Percentiles rank a stretch among this genome's conserved stretches.
These are phyloP conservation scores for Teratosphaeriaceae sp. DNA, from an alignment of 2,329 filamentous ascomycete genomes.

Conservation along the genomic window DNA sequence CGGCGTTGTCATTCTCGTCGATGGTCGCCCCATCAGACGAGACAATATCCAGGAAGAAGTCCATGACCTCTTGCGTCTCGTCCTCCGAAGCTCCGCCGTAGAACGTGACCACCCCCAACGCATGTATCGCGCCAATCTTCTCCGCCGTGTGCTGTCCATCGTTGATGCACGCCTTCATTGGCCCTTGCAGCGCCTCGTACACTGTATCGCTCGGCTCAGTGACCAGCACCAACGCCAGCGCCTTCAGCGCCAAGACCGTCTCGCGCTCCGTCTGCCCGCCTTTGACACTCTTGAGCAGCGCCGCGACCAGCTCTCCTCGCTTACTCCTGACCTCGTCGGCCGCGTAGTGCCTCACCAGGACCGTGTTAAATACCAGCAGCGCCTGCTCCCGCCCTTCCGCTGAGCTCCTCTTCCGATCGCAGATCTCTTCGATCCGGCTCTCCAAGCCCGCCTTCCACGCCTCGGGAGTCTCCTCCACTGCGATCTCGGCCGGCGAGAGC, in stretches of 20 bases:
- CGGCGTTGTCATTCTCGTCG: slow-evolving; percentile 62
- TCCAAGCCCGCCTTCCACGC: slow-evolving; percentile 57
- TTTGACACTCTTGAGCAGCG: slow-evolving; percentile 65
- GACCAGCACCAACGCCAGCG: slow-evolving; percentile 63
- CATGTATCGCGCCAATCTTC: slow-evolving; percentile 67
- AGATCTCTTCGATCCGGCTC: slow-evolving; percentile 63
- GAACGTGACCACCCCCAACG: slow-evolving; percentile 64
- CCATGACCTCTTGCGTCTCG: slow-evolving; percentile 63
- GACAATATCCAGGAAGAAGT: slow-evolving; percentile 68
- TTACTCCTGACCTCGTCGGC: slow-evolving; percentile 54
- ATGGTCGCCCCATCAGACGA: slow-evolving; percentile 71
- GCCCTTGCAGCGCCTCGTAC: slow-evolving; percentile 54
- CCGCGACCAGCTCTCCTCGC: slow-evolving; percentile 55
- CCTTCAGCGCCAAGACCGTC: slow-evolving; percentile 62
- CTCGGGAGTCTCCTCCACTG: slow-evolving; percentile 44
- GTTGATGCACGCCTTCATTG: slow-evolving; percentile 57
- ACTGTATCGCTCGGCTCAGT: slow-evolving; percentile 59
- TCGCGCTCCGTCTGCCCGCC: slow-evolving; percentile 63
- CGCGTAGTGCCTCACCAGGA: slow-evolving; percentile 63
- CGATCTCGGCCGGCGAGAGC: slow-evolving; percentile 42
- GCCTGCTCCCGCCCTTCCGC: slow-evolving; percentile 61
- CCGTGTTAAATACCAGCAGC: slow-evolving; percentile 55
- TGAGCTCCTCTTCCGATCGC: slow-evolving; percentile 72
- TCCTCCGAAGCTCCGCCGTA: slow-evolving; percentile 68
- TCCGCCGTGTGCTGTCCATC: slow-evolving; percentile 58